Base-by-base conservation (phyloP, 805 yeast species). In the Candida succiphila region DNA sequence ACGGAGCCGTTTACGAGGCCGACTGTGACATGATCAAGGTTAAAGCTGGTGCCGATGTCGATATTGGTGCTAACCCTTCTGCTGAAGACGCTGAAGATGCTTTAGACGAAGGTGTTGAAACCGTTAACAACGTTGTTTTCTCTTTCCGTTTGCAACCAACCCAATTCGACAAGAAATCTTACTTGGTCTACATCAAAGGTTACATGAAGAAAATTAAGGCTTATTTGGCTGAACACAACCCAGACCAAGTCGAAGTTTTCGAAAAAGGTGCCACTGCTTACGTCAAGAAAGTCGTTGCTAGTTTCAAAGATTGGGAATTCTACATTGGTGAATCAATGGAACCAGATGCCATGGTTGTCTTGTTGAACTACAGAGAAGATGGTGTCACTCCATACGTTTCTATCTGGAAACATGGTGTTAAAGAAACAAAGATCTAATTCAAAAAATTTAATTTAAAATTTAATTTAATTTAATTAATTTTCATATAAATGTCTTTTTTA, bases 251-350 rank as follows among this genome's bases (percentile, higher is more conserved):
- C 53, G 78, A 81, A 58, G 67, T 64, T 48, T 92, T 92, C 67
- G 96, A 89, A 78, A 89, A 92, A 76, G 97, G 97, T 65, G 98
- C 98, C 54, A 74, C 78, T 52, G 67, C 84, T 53, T 92, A 88
- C 77, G 94, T 84, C 68, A 92, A 92, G 85, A 92, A 92, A 78
- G 81, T 92, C 49, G 65, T 92, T 56, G 82, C 78, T 57, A 81
- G 88, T 67, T 92, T 92, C 92, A 82, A 81, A 62, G 98, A 92
- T 78, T 92, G 94, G 94, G 98, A 92, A 63, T 92, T 92, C 78
- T 92, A 69, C 88, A 89, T 96, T 52, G 97, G 98, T 75, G 97
- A 89, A 75, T 83, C 95, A 61, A 92, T 92, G 98, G 96, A 92
- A 78, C 98, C 98, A 65, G 98, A 92, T 69, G 98, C 81, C 52